Evolutionary conservation across 2,329 filamentous ascomycete genomes (phyloP), one percentile per base, ranked within the genome.

Genomic region (Xylariomycetidae sp.): DNA sequence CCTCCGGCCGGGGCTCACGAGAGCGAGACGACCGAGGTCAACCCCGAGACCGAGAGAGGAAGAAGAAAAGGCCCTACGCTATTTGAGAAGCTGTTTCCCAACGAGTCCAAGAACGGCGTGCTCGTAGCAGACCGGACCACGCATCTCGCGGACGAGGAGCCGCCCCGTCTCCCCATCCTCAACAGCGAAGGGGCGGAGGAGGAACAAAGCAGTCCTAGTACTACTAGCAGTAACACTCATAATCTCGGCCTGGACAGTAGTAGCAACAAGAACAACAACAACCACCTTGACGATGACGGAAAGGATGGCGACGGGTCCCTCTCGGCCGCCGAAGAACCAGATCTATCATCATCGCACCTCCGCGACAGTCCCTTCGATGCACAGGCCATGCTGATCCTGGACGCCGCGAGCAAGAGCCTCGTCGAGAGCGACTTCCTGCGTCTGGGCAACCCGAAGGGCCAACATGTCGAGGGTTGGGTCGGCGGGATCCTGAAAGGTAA

Each of bases 341-440:
- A n/a, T n/a, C n/a, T n/a, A n/a, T n/a, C n/a, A n/a, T n/a, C n/a
- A n/a, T n/a, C n/a, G n/a, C n/a, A n/a, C n/a, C n/a, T n/a, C n/a
- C n/a, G n/a, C n/a, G n/a, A n/a, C n/a, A n/a, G n/a, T n/a, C n/a
- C n/a, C n/a, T n/a, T n/a, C n/a, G n/a, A n/a, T n/a, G 48, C 47
- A 4, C 33, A 46, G 27, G 30, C 36, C 38, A 66, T 70, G 48
- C 65, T 89, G 25, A 64, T 80, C 26, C 59, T 88, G 23, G 65
- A 65, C 14, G 72, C 75, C 25, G 70, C 76, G 6, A 77, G 74
- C 48, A 69, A 69, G 36, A 70, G 73, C 14, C 67, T 89, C 27
- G 65, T 67, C 14, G 74, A 81, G 46, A 74, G 72, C 44, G 85
- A 90, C 61, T 89, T 90, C 58, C 70, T 77, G 42, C 79, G 84